phyloP scores from a whole-genome alignment of 2,329 filamentous ascomycete species.

The Talaromyces sp. region DNA sequence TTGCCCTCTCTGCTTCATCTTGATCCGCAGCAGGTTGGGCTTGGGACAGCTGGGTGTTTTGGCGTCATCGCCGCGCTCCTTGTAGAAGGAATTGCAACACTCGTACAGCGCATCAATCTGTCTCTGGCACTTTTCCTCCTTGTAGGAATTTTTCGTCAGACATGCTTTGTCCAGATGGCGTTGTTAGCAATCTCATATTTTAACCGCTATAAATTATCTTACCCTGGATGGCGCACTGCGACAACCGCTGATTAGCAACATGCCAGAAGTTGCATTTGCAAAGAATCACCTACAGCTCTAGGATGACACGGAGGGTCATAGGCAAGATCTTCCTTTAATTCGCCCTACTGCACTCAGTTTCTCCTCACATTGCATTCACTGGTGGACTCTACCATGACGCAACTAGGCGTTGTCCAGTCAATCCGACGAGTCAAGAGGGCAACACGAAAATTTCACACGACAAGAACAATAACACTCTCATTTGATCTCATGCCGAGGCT shows the following conservation, averaged over 20 bases:
- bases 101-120: constrained; percentile 84
- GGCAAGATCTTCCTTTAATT: constrained; percentile 64
- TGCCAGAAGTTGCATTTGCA: neutral
- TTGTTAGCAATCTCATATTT: neutral
- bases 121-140: constrained; percentile 74
- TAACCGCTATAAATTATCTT: constrained; percentile 14
- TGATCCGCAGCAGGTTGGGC: constrained; percentile 69
- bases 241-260: constrained; percentile 11
- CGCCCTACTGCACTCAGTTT: constrained; percentile 19
- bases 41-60: constrained; percentile 81
- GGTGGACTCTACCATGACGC: constrained; percentile 22
- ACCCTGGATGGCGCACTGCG: constrained; percentile 87
- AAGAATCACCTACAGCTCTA: constrained; percentile 59
- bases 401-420: neutral
- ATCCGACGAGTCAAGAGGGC: too few relatives aligned
- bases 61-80: constrained; percentile 69
- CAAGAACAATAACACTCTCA: neutral
- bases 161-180: constrained; percentile 56
- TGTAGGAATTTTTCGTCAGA: constrained; percentile 74
- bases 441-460: neutral
- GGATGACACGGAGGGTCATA: constrained; percentile 79
- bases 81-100: constrained; percentile 87
- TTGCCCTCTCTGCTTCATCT: constrained; percentile 67
- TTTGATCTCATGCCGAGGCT: neutral
- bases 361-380: neutral